These are phyloP conservation scores for Passalora sequoiae DNA, from an alignment of 2,329 filamentous ascomycete genomes.

Conservation along the genomic window DNA sequence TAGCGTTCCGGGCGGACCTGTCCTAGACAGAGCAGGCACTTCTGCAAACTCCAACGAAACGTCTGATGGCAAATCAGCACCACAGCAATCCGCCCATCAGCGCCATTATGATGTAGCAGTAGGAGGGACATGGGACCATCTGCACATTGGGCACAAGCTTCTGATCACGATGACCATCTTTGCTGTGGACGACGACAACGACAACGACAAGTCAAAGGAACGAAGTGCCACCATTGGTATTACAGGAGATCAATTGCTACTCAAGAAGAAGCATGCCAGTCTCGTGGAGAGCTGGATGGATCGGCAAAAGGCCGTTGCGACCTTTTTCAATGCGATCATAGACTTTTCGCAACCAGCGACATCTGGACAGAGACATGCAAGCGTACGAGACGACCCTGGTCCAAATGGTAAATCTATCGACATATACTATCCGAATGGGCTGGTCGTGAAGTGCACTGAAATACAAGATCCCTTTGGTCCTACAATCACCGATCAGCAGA, in stretches of 20 bases:
- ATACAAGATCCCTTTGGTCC: slow-evolving; percentile 88
- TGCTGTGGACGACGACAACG: slow-evolving; percentile 50
- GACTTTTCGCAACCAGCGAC: slow-evolving; percentile 49
- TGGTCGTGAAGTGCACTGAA: slow-evolving; percentile 72
- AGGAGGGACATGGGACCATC: slow-evolving; percentile 92
- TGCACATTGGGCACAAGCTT: slow-evolving; percentile 94
- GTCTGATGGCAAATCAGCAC: slow-evolving; percentile 1
- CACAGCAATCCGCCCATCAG: slow-evolving; percentile 6
- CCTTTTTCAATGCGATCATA: slow-evolving; percentile 62
- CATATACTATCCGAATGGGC: slow-evolving; percentile 55
- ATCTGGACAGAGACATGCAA: slow-evolving; percentile 32
- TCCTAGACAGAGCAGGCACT: slow-evolving; percentile 4
- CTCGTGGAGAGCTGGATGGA: slow-evolving; percentile 74
- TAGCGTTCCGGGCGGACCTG: slow-evolving; percentile 27
- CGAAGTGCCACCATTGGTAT: slow-evolving; percentile 74
- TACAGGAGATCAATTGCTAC: slow-evolving; percentile 78
- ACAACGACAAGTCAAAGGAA: slow-evolving; percentile 27
- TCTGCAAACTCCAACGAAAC: slow-evolving; percentile 1
- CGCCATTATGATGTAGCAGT: slow-evolving; percentile 65
- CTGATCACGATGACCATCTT: slow-evolving; percentile 82
- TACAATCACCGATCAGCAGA: slow-evolving; percentile 73
- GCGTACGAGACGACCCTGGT: slow-evolving; percentile 37
- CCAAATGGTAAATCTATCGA: slow-evolving; percentile 52
- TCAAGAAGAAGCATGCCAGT: slow-evolving; percentile 82
- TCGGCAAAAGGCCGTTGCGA: slow-evolving; percentile 63